These are phyloP conservation scores for Alopecurus myosuroides DNA, from an alignment of 176 grass and related monocot genomes.

Conservation along the genomic window DNA sequence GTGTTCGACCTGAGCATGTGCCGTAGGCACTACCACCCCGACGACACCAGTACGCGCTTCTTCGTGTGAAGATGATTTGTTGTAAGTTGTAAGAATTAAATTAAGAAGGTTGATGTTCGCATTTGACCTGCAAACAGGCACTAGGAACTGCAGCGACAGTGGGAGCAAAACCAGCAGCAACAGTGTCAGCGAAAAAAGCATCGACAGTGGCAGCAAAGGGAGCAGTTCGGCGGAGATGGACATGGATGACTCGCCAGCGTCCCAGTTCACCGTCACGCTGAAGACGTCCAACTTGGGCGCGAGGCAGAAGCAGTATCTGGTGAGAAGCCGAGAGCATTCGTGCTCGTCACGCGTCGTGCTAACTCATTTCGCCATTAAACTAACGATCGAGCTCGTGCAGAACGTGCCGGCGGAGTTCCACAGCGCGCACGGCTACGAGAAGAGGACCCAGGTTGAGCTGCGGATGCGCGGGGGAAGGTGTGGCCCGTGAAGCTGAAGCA, in stretches of 20 bases:
- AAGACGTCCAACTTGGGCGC: not conserved
- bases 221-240: not conserved
- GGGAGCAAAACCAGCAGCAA: not conserved
- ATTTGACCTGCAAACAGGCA: too few species aligned
- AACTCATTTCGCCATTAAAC: not conserved
- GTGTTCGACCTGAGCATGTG: constrained; percentile 34
- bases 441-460: constrained; percentile 20
- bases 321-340: not conserved
- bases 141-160: not conserved
- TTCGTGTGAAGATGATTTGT: too few species aligned
- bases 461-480: not conserved
- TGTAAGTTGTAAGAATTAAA: not conserved
- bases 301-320: constrained; percentile 48
- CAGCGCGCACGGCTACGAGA: constrained; percentile 30
- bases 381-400: not conserved
- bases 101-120: not conserved
- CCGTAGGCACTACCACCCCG: constrained; percentile 13
- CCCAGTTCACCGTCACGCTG: constrained; percentile 33
- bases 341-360: not conserved
- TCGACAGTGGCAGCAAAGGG: not conserved
- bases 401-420: constrained; percentile 54
- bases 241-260: not conserved
- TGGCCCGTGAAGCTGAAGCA: constrained; percentile 42
- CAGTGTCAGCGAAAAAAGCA: not conserved
- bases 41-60: not conserved